These are phyloP conservation scores for Rhynchosporium secalis DNA, from an alignment of 2,329 filamentous ascomycete genomes.

Conservation along the genomic window DNA sequence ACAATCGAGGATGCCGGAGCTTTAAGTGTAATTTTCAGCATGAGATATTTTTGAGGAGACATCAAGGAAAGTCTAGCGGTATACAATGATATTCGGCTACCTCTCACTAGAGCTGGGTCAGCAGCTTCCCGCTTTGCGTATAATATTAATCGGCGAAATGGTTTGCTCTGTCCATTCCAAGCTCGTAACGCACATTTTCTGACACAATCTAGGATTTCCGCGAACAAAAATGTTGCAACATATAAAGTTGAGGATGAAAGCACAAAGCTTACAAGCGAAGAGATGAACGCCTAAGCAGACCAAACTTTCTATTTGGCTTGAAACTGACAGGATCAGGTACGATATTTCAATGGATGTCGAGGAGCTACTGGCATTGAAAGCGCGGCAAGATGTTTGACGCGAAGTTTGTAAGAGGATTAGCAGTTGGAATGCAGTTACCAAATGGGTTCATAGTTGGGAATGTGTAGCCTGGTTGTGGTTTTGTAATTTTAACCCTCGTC, in stretches of 20 bases:
- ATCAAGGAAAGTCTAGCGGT: conserved; percentile 49
- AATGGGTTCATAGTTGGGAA: neutral
- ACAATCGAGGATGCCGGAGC: conserved; percentile 46
- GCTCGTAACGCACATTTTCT: neutral
- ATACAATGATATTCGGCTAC: conserved; percentile 55
- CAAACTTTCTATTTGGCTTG: neutral
- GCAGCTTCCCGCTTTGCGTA: conserved; percentile 58
- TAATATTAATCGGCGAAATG: conserved; percentile 65
- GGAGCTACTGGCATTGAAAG: conserved; percentile 16
- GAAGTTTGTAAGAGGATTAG: neutral
- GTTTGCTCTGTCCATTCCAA: conserved; percentile 27
- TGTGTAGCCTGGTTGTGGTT: neutral
- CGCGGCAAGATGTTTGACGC: neutral
- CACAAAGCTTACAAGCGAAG: conserved; percentile 65
- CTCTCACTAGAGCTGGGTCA: conserved; percentile 55
- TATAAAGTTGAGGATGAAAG: conserved; percentile 64
- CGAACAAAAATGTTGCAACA: conserved; percentile 54
- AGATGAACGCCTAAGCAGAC: conserved; percentile 57
- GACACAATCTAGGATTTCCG: conserved; percentile 49
- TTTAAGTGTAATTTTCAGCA: conserved; percentile 42
- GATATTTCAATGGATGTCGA: conserved; percentile 60
- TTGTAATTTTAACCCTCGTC: neutral
- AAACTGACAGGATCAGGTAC: conserved; percentile 40
- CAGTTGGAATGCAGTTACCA: neutral
- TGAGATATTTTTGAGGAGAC: conserved; percentile 41